phyloP scores from a whole-genome alignment of 805 yeast species.

The Pichia ethanolica region DNA sequence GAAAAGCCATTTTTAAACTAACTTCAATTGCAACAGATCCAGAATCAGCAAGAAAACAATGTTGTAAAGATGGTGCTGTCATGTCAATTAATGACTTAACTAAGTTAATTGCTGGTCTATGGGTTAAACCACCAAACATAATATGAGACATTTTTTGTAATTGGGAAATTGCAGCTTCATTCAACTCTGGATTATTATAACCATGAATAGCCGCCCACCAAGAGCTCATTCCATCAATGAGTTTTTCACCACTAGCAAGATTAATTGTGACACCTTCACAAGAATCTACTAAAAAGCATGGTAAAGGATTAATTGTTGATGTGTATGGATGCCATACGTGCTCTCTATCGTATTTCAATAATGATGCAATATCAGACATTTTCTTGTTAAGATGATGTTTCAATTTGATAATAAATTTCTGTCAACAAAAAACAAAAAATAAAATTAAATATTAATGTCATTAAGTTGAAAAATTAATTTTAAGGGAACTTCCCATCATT shows the following conservation, averaged over 20 bases:
- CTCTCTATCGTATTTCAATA: constrained; percentile 2
- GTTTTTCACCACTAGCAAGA: neutral
- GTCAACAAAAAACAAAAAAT: neutral
- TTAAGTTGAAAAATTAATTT: neutral
- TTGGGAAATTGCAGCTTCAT: constrained; percentile 5
- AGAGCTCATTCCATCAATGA: constrained; percentile 9
- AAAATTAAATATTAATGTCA: neutral
- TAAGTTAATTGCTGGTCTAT: constrained; percentile 6
- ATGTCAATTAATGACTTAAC: constrained; percentile 1
- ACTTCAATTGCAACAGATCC: constrained; percentile 9
- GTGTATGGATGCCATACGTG: constrained; percentile 11
- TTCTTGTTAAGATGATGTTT: neutral
- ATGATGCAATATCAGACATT: neutral
- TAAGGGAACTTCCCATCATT: neutral
- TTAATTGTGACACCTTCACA: constrained; percentile 3
- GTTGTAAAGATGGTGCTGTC: constrained; percentile 1
- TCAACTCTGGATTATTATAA: constrained; percentile 7
- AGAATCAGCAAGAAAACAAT: constrained; percentile 7
- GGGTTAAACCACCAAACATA: constrained; percentile 10
- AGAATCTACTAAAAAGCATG: constrained; percentile 7
- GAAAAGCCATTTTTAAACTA: constrained; percentile 8
- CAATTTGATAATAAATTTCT: neutral
- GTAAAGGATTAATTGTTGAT: constrained; percentile 6
- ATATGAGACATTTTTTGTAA: constrained; percentile 6
- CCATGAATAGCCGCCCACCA: constrained; percentile 11